phyloP scores from a whole-genome alignment of 257 asterid genomes.

The Nicotiana noctiflora region DNA sequence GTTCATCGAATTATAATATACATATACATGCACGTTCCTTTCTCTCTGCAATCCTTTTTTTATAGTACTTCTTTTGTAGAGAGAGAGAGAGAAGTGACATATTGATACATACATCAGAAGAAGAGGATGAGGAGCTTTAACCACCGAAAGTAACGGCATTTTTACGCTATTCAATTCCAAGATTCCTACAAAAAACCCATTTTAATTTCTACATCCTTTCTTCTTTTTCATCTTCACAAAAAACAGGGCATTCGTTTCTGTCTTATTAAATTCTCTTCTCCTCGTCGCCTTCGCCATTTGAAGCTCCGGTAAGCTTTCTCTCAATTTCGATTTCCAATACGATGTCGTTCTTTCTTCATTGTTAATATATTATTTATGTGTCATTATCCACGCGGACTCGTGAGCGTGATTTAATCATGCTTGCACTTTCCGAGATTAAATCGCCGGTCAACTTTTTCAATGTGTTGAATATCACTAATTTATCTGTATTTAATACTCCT shows the following conservation, averaged over 20 bases:
- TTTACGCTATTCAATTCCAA: constrained; percentile 6
- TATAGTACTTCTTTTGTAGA: no score
- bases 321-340: not conserved
- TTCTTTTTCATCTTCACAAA: not conserved
- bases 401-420: not conserved
- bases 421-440: not conserved
- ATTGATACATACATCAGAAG: not conserved
- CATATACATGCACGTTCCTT: not conserved
- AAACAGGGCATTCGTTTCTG: not conserved
- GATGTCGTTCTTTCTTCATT: not conserved
- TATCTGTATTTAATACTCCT: not conserved
- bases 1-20: not conserved
- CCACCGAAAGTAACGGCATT: not conserved
- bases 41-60: not conserved
- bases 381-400: not conserved
- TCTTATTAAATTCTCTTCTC: not conserved
- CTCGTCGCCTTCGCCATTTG: not conserved
- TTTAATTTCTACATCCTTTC: not conserved
- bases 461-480: no score
- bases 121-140: not conserved
- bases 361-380: no score
- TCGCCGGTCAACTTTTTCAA: not conserved
- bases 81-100: not conserved
- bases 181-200: not conserved
- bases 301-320: constrained; percentile 8